Base-by-base conservation (phyloP, 257 asterid species). In the Solanum arcanum region DNA sequence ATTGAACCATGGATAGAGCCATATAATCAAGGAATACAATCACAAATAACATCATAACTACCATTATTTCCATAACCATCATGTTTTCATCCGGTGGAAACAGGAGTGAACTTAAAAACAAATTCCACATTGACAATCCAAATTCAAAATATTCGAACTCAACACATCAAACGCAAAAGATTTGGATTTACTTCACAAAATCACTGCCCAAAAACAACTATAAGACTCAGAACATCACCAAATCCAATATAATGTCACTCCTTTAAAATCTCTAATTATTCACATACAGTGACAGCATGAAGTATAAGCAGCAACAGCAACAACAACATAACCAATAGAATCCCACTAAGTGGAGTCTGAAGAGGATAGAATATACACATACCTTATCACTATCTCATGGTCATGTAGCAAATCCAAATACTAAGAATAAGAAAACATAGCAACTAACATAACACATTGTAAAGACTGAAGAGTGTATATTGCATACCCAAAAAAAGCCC, bases 401-500 rank as follows among this genome's bases (percentile, higher is more conserved):
- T 47, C 59, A 47, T 47, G 20, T 47, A 47, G 60, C 60, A 49
- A 49, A 49, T 49, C 23, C 60, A 49, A 49, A 23, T 16, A 49
- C 9, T 49, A 49, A 49, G 60, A 49, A 49, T 49, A 49, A 15
- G 23, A 49, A 49, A 49, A 49, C 23, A 49, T 47, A 14, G 59
- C 20, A 52, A 76, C 18, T 41, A 44, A 46, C 42, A 46, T 16
- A 78, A n/a, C 16, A 46, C 7, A 25, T 46, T 8, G 13, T 78
- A 78, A 78, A 78, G 25, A 78, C 25, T 25, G 8, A 80, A 27
- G 64, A n/a, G 39, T 46, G 39, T 46, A 18, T 80, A 47, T 44
- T 27, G 66, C 47, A 20, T 88, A 94, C 98, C 98, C 92, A 16
- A 93, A 88, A 10, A 94, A 82, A 68, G 95, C 91, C 87, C 92